A percentile compares a stretch with the other conserved stretches of the same genome.
Evolutionary conservation across 1,284 basidiomycete species (phyloP).

Genomic region (Irpex lacteus): DNA sequence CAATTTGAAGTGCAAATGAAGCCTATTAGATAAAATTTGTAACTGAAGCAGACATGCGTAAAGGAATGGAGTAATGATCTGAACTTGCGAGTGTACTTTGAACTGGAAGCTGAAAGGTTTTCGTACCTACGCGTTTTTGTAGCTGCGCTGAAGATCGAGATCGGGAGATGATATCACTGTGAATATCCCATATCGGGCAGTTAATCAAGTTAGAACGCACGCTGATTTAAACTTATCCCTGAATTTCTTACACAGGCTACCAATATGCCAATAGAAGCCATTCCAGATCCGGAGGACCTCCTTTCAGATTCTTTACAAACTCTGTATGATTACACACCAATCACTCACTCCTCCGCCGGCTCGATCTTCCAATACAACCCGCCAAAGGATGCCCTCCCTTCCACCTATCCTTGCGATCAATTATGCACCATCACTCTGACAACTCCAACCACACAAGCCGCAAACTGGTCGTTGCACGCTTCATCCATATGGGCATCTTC

Average conservation of each 20-base stretch:
- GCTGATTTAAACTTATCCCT: neutral
- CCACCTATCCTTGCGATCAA: neutral
- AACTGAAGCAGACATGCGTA: no score
- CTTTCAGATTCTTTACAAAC: conserved; percentile 56
- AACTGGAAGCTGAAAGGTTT: no score
- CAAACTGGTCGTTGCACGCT: conserved; percentile 73
- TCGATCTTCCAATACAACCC: conserved; percentile 31
- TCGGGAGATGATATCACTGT: no score
- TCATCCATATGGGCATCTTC: conserved; percentile 72
- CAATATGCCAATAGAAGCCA: neutral
- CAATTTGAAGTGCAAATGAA: no score
- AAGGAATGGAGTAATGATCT: no score
- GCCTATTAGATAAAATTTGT: no score
- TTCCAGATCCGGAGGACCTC: conserved; percentile 58
- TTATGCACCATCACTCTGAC: conserved; percentile 35
- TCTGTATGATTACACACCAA: conserved; percentile 59
- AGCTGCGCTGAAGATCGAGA: no score
- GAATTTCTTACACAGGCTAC: neutral
- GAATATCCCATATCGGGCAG: no score
- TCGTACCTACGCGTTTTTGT: no score
- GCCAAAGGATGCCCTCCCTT: neutral
- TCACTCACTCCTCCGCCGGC: conserved; percentile 55
- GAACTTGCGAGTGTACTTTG: no score
- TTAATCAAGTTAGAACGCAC: neutral
- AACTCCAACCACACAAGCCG: conserved; percentile 61